Conservation (phyloP, 345 rosid genomes). For the Capsella bursapastoris region DNA sequence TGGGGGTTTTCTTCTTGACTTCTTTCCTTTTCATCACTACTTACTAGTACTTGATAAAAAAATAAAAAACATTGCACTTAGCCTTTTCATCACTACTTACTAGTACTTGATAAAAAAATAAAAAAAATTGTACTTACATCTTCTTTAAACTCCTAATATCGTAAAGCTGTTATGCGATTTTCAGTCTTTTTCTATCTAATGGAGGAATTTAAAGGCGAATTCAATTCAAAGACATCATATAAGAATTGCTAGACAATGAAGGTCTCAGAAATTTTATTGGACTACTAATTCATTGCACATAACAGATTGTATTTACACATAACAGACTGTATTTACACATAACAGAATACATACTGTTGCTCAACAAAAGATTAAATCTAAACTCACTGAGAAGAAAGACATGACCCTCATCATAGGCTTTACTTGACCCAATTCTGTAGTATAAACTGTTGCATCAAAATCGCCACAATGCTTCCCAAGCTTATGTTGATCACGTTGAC, state of each 20-base stretch:
- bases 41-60: background rate
- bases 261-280: slow-evolving; percentile 2
- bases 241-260: background rate
- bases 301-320: slow-evolving; percentile 19
- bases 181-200: background rate
- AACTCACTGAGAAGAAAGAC: slow-evolving; percentile 5
- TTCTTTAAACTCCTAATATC: background rate
- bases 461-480: slow-evolving; percentile 81
- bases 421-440: slow-evolving; percentile 49
- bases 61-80: too few species aligned
- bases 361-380: slow-evolving; percentile 18
- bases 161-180: background rate
- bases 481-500: slow-evolving; percentile 91
- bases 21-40: slow-evolving; percentile 6
- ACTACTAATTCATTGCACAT: slow-evolving; percentile 11
- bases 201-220: background rate
- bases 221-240: background rate
- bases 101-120: too few species aligned
- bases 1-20: background rate
- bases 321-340: slow-evolving; percentile 18
- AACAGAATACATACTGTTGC: background rate
- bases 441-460: slow-evolving; percentile 67
- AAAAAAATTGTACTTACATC: background rate
- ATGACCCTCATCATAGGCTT: slow-evolving; percentile 18
- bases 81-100: background rate